Percentiles rank a stretch among this genome's conserved stretches.
These are phyloP conservation scores for Lichtheimia ramosa DNA, from an alignment of 371 early-diverging fungal species.

Conservation along the genomic window DNA sequence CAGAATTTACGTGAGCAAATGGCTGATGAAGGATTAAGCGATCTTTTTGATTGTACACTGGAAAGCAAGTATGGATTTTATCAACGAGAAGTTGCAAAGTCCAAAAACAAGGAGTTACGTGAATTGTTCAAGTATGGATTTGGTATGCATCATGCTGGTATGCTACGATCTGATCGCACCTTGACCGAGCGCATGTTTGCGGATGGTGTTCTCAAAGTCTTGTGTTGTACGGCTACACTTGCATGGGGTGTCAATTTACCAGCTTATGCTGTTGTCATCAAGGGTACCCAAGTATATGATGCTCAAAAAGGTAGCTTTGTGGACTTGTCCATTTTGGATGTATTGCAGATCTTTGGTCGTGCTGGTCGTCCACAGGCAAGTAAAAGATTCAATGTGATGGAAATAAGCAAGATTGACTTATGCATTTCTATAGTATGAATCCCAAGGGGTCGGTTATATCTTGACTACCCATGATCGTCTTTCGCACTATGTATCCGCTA, in stretches of 20 bases:
- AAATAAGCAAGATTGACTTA: neutral
- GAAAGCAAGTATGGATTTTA: slow-evolving; percentile 27
- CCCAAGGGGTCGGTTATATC: slow-evolving; percentile 88
- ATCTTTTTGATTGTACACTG: slow-evolving; percentile 44
- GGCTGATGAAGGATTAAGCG: slow-evolving; percentile 48
- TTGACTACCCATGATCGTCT: slow-evolving; percentile 92
- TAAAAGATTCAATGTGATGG: neutral
- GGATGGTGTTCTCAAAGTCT: slow-evolving; percentile 83
- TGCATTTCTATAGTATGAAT: slow-evolving; percentile 68
- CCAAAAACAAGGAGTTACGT: slow-evolving; percentile 83
- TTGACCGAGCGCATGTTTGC: slow-evolving; percentile 92
- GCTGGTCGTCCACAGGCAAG: slow-evolving; percentile 94
- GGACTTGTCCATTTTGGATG: slow-evolving; percentile 94
- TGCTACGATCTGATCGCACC: slow-evolving; percentile 89
- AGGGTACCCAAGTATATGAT: slow-evolving; percentile 98
- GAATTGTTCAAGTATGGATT: slow-evolving; percentile 85
- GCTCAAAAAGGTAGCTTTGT: slow-evolving; percentile 90
- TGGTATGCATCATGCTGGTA: slow-evolving; percentile 98
- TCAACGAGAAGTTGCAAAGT: slow-evolving; percentile 50
- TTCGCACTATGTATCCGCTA: slow-evolving; percentile 89
- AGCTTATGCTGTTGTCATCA: slow-evolving; percentile 98
- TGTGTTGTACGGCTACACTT: slow-evolving; percentile 99
- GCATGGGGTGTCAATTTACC: slow-evolving; percentile 99
- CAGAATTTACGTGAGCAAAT: slow-evolving; percentile 82
- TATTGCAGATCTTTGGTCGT: slow-evolving; percentile 99